Percentiles rank a stretch among this genome's conserved stretches.
phyloP scores from a whole-genome alignment of 495 filamentous ascomycete species.

The Podospora pseudoanserina region DNA sequence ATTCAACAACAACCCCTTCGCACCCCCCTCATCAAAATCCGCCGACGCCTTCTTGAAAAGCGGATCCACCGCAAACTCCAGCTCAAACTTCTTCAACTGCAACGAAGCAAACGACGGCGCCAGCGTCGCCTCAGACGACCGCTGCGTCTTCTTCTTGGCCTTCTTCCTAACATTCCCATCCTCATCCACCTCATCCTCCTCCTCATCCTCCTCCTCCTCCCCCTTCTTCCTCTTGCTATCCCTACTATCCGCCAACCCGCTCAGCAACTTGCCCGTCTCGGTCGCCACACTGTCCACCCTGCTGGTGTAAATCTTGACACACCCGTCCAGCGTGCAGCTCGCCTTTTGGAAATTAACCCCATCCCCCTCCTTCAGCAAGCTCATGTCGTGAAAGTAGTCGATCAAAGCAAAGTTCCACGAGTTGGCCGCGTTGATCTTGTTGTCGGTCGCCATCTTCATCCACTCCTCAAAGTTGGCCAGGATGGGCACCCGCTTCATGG shows the following conservation, averaged over 20 bases:
- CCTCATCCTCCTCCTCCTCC: constrained; percentile 66
- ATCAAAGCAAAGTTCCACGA: constrained; percentile 99
- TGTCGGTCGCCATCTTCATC: constrained; percentile 99
- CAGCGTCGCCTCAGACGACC: constrained; percentile 87
- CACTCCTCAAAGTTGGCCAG: constrained; percentile 98
- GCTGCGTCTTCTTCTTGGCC: constrained; percentile 67
- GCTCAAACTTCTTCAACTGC: constrained; percentile 93
- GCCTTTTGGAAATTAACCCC: constrained; percentile 98
- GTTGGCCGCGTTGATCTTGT: constrained; percentile 99
- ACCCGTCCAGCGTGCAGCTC: constrained; percentile 95
- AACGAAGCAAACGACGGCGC: constrained; percentile 82
- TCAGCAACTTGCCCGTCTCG: constrained; percentile 92
- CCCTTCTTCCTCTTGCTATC: constrained; percentile 67
- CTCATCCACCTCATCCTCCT: constrained; percentile 76
- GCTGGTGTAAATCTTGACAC: constrained; percentile 99
- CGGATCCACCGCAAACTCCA: constrained; percentile 95
- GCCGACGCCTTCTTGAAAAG: constrained; percentile 98
- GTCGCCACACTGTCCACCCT: constrained; percentile 97
- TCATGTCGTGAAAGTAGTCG: constrained; percentile 99
- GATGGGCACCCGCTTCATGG: constrained; percentile 93
- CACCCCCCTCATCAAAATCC: constrained; percentile 97
- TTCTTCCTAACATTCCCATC: constrained; percentile 72
- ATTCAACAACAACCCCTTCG: constrained; percentile 92
- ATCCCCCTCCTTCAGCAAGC: constrained; percentile 89
- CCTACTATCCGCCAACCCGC: constrained; percentile 87